Conservation (phyloP, 2,329 filamentous ascomycete species). For the Alternaria viburni region DNA sequence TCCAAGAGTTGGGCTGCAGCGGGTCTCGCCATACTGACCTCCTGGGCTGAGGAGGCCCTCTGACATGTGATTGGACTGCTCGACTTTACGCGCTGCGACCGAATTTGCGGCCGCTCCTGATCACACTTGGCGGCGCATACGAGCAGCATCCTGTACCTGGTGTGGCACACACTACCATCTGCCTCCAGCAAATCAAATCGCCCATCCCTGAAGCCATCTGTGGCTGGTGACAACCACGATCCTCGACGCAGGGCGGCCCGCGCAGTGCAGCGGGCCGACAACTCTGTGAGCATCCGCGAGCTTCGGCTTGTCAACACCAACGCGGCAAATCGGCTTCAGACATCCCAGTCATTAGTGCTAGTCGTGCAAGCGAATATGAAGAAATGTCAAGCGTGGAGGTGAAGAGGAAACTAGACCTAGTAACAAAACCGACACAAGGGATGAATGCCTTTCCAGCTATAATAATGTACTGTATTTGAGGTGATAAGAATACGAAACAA, state of each 20-base stretch:
- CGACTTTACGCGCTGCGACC: constrained; percentile 41
- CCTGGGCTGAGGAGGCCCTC: constrained; percentile 24
- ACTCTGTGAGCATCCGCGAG: neutral
- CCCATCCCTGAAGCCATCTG: neutral
- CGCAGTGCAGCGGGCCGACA: constrained; percentile 14
- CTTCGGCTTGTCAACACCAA: neutral
- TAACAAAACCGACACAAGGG: too few relatives aligned
- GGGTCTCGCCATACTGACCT: constrained; percentile 19
- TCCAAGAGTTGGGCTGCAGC: constrained; percentile 31
- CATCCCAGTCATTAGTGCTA: neutral
- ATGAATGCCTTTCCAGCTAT: neutral
- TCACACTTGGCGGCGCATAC: constrained; percentile 46
- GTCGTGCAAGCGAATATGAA: neutral
- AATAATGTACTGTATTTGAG: neutral
- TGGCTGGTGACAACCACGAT: constrained; percentile 8
- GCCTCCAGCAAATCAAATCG: neutral
- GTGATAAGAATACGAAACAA: neutral
- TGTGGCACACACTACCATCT: constrained; percentile 16
- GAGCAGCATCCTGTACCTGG: constrained; percentile 22
- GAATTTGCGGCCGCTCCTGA: constrained; percentile 27
- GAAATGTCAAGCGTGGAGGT: neutral
- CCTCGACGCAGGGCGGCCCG: constrained; percentile 8
- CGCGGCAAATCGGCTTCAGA: neutral
- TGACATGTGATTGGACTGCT: constrained; percentile 30
- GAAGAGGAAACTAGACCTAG: too few relatives aligned